Conservation (phyloP, 2,329 filamentous ascomycete genomes). For the Cercospora zeae-maydis region DNA sequence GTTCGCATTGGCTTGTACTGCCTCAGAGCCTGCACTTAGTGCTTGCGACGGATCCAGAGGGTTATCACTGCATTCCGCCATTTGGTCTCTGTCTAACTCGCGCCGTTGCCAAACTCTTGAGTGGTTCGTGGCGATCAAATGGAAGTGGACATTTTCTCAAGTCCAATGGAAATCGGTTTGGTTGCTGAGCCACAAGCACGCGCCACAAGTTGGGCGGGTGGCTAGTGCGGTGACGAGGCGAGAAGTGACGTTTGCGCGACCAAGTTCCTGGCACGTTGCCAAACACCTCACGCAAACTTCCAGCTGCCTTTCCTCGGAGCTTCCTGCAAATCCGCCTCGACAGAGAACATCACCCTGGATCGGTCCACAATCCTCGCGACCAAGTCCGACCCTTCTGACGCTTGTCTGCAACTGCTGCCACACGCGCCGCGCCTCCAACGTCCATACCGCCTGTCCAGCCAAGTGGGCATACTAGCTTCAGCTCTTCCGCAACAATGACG, state of each 20-base stretch:
- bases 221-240: neutral
- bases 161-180: neutral
- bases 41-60: conserved; percentile 27
- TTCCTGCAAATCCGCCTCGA: neutral
- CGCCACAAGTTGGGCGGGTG: neutral
- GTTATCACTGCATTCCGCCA: conserved; percentile 20
- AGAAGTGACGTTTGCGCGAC: neutral
- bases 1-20: conserved; percentile 29
- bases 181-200: neutral
- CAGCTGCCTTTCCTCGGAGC: neutral
- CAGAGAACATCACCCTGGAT: neutral
- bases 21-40: conserved; percentile 22
- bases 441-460: neutral
- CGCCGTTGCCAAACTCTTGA: neutral
- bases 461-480: conserved; percentile 14
- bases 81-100: neutral
- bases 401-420: neutral
- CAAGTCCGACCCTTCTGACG: neutral
- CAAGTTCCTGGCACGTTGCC: neutral
- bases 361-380: neutral
- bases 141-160: neutral
- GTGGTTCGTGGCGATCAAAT: neutral
- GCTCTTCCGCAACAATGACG: conserved; percentile 54
- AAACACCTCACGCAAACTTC: neutral
- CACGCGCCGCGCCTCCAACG: neutral